phyloP scores from a whole-genome alignment of 106 monocot species.

The Phalaenopsis equestris region DNA sequence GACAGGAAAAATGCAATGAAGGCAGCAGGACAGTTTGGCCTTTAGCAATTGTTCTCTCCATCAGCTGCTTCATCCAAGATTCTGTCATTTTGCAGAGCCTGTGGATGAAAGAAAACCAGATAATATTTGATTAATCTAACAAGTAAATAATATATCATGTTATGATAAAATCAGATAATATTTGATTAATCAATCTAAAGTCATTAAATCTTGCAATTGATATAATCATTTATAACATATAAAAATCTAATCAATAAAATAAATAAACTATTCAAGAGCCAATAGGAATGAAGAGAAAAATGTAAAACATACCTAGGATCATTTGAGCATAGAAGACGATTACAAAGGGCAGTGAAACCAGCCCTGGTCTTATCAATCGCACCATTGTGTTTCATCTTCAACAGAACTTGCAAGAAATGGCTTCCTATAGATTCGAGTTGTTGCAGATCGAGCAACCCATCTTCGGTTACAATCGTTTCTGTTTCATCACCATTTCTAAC shows the following conservation, averaged over 20 bases:
- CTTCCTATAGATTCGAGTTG: constrained; percentile 81
- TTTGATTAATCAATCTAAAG: neutral
- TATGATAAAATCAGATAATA: neutral
- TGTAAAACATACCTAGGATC: constrained; percentile 57
- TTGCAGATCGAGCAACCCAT: constrained; percentile 54
- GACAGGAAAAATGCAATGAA: constrained; percentile 91
- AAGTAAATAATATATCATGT: too few relatives aligned
- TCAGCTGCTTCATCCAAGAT: constrained; percentile 84
- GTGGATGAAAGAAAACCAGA: constrained; percentile 12
- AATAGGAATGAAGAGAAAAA: neutral
- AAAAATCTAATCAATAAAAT: too few relatives aligned
- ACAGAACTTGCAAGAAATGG: constrained; percentile 97
- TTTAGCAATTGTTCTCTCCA: constrained; percentile 68
- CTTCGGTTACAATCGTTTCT: neutral
- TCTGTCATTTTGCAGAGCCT: constrained; percentile 95
- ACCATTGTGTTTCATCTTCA: constrained; percentile 99
- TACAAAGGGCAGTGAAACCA: constrained; percentile 95
- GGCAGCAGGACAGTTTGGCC: constrained; percentile 97
- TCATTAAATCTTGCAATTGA: too few relatives aligned
- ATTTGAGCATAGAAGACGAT: constrained; percentile 98
- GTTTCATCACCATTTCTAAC: constrained; percentile 10
- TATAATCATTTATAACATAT: too few relatives aligned
- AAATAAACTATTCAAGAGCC: neutral
- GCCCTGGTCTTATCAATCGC: constrained; percentile 99
- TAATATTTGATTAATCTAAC: neutral